These are phyloP conservation scores for Cordyceps cicadae DNA, from an alignment of 2,329 filamentous ascomycete species.

Conservation along the genomic window DNA sequence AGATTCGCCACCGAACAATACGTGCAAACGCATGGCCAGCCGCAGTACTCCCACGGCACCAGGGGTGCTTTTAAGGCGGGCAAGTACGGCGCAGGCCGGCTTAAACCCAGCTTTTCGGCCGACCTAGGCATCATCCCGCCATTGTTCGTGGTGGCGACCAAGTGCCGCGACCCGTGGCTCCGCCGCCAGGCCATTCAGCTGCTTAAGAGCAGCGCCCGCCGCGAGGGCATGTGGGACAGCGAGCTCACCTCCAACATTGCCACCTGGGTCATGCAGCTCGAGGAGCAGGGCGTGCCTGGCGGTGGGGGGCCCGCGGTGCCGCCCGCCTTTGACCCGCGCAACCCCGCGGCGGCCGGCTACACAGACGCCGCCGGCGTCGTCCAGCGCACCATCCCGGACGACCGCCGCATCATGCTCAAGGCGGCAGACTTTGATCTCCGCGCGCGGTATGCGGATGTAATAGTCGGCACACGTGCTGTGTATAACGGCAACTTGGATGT, in stretches of 20 bases:
- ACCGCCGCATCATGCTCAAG: constrained; percentile 48
- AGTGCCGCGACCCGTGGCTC: constrained; percentile 50
- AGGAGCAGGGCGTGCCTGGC: constrained; percentile 31
- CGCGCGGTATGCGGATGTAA: constrained; percentile 39
- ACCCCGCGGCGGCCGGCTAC: background rate
- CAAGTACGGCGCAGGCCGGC: constrained; percentile 38
- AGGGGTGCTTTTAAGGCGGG: constrained; percentile 31
- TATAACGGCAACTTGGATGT: constrained; percentile 37
- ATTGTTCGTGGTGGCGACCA: constrained; percentile 57
- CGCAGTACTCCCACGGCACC: background rate
- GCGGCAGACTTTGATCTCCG: constrained; percentile 50
- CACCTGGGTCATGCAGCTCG: constrained; percentile 46
- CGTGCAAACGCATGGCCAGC: background rate
- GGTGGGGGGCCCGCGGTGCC: background rate
- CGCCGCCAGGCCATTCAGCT: constrained; percentile 55
- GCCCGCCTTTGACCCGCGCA: constrained; percentile 24
- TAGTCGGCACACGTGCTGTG: constrained; percentile 47
- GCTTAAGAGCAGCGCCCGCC: constrained; percentile 48
- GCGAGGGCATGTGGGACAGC: constrained; percentile 65
- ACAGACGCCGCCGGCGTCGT: background rate
- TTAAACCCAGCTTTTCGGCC: constrained; percentile 55
- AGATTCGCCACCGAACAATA: constrained; percentile 39
- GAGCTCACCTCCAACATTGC: constrained; percentile 48
- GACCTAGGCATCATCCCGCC: constrained; percentile 57
- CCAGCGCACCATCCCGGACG: constrained; percentile 35